Percentiles rank a stretch among this genome's conserved stretches.
Evolutionary conservation across 192 early-diverging fungal genomes (phyloP).

Genomic region (Neocallimastix lanati): DNA sequence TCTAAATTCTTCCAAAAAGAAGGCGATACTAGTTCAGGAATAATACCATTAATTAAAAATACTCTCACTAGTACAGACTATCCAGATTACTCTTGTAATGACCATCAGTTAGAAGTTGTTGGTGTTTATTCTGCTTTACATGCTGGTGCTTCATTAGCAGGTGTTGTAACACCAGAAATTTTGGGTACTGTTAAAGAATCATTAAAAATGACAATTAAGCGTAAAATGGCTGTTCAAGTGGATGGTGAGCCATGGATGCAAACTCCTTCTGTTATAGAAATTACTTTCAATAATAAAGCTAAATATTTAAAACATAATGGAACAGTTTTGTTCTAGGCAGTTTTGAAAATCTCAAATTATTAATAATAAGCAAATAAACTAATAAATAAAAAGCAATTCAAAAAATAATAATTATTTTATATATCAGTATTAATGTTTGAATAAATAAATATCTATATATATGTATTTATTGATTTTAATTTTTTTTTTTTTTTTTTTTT

Average conservation of each 20-base stretch:
- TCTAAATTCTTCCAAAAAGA: not conserved
- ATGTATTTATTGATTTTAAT: too few species aligned
- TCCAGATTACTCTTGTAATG: not conserved
- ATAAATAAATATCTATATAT: too few species aligned
- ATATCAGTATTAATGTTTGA: too few species aligned
- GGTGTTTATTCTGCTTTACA: not conserved
- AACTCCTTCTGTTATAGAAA: not conserved
- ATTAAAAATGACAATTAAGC: not conserved
- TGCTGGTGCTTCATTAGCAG: not conserved
- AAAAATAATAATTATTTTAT: too few species aligned
- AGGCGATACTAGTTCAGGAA: not conserved
- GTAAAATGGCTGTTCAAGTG: not conserved
- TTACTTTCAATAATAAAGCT: not conserved
- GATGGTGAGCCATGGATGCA: not conserved
- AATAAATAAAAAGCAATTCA: too few species aligned
- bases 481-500: too few species aligned
- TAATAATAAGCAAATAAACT: too few species aligned
- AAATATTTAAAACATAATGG: not conserved
- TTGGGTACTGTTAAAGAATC: not conserved
- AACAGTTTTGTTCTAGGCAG: not conserved
- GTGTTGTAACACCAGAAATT: not conserved
- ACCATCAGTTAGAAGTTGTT: not conserved
- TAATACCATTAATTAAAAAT: not conserved
- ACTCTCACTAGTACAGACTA: not conserved
- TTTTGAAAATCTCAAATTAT: too few species aligned